Conservation (phyloP, 306 rosid species). For the Pyrus pyrifolia region DNA sequence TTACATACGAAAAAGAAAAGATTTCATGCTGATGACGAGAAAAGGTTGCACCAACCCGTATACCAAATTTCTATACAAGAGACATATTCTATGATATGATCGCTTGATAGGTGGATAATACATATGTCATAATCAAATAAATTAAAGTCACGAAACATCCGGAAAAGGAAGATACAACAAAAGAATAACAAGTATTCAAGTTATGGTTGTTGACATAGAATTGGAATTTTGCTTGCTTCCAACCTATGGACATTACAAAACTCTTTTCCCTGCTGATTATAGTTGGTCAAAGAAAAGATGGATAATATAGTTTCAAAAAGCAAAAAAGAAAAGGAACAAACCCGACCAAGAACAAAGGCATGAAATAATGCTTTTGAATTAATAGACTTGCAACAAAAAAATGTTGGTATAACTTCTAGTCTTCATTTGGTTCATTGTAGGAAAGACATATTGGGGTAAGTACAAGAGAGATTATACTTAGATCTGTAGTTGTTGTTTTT, state of each 20-base stretch:
- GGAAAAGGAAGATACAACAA: not conserved
- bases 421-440: not conserved
- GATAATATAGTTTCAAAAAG: not conserved
- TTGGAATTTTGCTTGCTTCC: not conserved
- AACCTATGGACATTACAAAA: not conserved
- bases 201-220: not conserved
- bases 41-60: slow-evolving; percentile 8
- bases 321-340: not conserved
- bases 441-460: not conserved
- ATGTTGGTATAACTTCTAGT: not conserved
- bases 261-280: not conserved
- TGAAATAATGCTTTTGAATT: not conserved
- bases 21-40: not conserved
- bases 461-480: not conserved
- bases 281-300: not conserved
- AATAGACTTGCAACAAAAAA: not conserved
- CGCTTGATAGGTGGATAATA: not conserved
- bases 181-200: not conserved
- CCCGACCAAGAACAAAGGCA: not conserved
- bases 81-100: not conserved
- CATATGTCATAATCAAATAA: slow-evolving; percentile 16
- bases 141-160: slow-evolving; percentile 8
- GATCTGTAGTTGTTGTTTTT: not conserved
- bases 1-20: not conserved
- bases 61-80: slow-evolving; percentile 8